Evolutionary conservation across 2,329 filamentous ascomycete species (phyloP).

Genomic region (Hymenotorrendiella dingleyae): DNA sequence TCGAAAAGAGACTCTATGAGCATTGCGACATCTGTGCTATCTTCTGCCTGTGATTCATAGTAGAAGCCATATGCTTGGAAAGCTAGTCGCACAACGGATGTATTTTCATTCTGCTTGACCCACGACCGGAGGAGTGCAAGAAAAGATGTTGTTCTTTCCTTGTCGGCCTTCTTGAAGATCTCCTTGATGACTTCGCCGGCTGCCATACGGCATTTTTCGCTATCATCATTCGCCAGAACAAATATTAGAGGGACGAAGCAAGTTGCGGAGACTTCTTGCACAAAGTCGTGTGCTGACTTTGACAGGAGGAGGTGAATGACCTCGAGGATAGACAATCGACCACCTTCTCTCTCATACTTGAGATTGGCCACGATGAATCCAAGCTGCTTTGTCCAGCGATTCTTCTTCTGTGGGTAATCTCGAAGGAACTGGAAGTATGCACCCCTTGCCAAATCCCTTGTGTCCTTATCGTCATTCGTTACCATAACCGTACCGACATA

Average conservation of each 20-base stretch:
- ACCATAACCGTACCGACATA: conserved; percentile 90
- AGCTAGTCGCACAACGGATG: conserved; percentile 63
- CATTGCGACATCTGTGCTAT: conserved; percentile 50
- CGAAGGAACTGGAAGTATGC: conserved; percentile 92
- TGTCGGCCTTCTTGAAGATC: conserved; percentile 72
- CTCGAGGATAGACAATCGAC: conserved; percentile 89
- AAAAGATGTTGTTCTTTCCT: conserved; percentile 65
- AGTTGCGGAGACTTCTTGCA: conserved; percentile 73
- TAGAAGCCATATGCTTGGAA: conserved; percentile 80
- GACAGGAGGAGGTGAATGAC: conserved; percentile 78
- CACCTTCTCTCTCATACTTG: conserved; percentile 82
- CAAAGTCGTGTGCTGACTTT: conserved; percentile 75
- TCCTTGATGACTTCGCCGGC: conserved; percentile 75
- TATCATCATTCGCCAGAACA: conserved; percentile 82
- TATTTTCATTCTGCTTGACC: conserved; percentile 69
- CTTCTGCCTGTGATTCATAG: conserved; percentile 60
- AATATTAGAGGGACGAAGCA: conserved; percentile 85
- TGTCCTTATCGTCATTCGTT: conserved; percentile 85
- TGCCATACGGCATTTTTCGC: conserved; percentile 75
- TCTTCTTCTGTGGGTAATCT: conserved; percentile 89
- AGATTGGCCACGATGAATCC: conserved; percentile 86
- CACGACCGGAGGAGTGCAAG: conserved; percentile 66
- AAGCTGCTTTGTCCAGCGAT: conserved; percentile 82
- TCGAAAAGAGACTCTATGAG: conserved; percentile 49
- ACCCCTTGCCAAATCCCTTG: conserved; percentile 79